phyloP scores from a whole-genome alignment of 2,329 filamentous ascomycete species.

The Xylariaceae sp. region DNA sequence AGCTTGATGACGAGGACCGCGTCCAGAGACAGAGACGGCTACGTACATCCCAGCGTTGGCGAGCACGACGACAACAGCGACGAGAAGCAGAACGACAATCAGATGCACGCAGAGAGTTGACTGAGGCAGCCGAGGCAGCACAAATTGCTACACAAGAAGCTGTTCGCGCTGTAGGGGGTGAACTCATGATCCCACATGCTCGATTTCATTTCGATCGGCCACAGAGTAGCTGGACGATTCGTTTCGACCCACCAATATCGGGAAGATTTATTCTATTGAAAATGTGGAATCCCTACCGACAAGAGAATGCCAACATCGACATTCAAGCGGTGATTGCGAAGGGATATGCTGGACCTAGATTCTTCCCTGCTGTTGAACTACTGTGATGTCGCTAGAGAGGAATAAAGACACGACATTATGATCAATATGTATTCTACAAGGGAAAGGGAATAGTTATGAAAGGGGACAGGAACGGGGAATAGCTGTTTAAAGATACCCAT shows the following conservation, averaged over 20 bases:
- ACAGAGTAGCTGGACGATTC: conserved; percentile 81
- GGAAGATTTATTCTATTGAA: conserved; percentile 84
- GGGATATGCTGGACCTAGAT: conserved; percentile 82
- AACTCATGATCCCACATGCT: conserved; percentile 68
- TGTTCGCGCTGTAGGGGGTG: conserved; percentile 52
- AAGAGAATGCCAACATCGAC: conserved; percentile 70
- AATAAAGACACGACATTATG: neutral
- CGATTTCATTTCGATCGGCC: conserved; percentile 79
- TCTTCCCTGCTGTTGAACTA: conserved; percentile 67
- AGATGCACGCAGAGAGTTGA: conserved; percentile 32
- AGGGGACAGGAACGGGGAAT: no score
- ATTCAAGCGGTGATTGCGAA: conserved; percentile 81
- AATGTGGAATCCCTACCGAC: conserved; percentile 75
- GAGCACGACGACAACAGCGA: no score
- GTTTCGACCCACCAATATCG: conserved; percentile 77
- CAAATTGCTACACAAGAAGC: conserved; percentile 55
- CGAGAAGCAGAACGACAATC: no score
- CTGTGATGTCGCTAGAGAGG: conserved; percentile 41
- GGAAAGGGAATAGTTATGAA: no score
- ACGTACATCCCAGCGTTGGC: conserved; percentile 23
- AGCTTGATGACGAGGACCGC: conserved; percentile 32
- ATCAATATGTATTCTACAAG: neutral
- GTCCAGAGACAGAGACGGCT: conserved; percentile 24
- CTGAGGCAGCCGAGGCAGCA: conserved; percentile 43
- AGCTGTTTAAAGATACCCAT: no score